A percentile compares a stretch with the other conserved stretches of the same genome.
Conservation (phyloP, 1,139 yeast species). For the Debaryomyces subglobosus region DNA sequence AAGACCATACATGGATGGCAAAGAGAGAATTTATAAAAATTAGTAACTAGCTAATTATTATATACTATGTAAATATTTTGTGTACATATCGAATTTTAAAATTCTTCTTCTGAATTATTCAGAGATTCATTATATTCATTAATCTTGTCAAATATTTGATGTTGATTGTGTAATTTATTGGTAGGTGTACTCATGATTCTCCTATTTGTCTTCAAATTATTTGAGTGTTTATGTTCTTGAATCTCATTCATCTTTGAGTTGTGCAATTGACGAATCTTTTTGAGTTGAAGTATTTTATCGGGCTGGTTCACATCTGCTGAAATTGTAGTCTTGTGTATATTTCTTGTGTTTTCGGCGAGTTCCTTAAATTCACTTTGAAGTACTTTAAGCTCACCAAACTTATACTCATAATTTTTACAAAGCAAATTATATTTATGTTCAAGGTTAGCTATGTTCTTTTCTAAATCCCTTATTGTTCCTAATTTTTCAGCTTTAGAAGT, state of each 20-base stretch:
- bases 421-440: slow-evolving; percentile 26
- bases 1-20: slow-evolving; percentile 67
- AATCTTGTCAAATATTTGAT: slow-evolving; percentile 5
- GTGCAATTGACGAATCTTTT: slow-evolving; percentile 37
- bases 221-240: slow-evolving; percentile 13
- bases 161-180: neutral
- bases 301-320: neutral
- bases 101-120: slow-evolving; percentile 30
- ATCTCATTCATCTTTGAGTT: slow-evolving; percentile 26
- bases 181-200: slow-evolving; percentile 39
- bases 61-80: slow-evolving; percentile 7
- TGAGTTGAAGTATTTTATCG: slow-evolving; percentile 15
- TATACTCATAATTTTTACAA: slow-evolving; percentile 27
- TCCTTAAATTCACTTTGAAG: slow-evolving; percentile 30
- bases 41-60: slow-evolving; percentile 6
- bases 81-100: slow-evolving; percentile 8
- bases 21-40: slow-evolving; percentile 34
- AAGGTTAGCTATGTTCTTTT: slow-evolving; percentile 18
- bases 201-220: slow-evolving; percentile 16
- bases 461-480: slow-evolving; percentile 15
- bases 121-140: slow-evolving; percentile 11
- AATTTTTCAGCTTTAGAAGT: slow-evolving; percentile 6
- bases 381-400: slow-evolving; percentile 26
- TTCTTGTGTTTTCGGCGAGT: slow-evolving; percentile 17
- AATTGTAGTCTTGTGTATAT: neutral